phyloP scores from a whole-genome alignment of 257 asterid species.

The Fraxinus americana region DNA sequence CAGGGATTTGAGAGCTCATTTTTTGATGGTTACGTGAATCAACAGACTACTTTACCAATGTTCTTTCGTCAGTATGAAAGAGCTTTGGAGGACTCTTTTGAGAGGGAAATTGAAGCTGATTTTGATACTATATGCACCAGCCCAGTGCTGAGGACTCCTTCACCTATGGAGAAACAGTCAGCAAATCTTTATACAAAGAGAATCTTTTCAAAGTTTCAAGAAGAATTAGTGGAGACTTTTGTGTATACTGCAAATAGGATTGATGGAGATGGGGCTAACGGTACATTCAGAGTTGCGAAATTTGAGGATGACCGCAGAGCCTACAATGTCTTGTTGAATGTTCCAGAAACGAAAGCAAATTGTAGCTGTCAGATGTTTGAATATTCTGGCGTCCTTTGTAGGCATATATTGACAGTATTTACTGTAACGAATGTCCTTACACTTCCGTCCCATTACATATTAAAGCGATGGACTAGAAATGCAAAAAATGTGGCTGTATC shows the following conservation, averaged over 20 bases:
- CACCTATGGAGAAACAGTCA: constrained; percentile 97
- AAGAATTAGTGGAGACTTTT: constrained; percentile 92
- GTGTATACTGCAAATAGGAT: constrained; percentile 88
- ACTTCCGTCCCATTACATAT: constrained; percentile 76
- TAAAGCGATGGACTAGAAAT: constrained; percentile 90
- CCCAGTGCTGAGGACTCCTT: constrained; percentile 81
- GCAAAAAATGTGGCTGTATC: constrained; percentile 56
- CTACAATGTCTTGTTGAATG: constrained; percentile 62
- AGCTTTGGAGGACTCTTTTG: constrained; percentile 76
- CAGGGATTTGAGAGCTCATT: constrained; percentile 64
- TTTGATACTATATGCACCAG: constrained; percentile 69
- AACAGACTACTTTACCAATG: constrained; percentile 81
- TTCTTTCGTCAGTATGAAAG: constrained; percentile 93
- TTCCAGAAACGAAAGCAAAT: constrained; percentile 66
- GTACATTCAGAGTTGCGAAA: constrained; percentile 88
- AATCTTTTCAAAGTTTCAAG: constrained; percentile 79
- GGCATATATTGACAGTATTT: constrained; percentile 91
- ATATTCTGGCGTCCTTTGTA: constrained; percentile 80
- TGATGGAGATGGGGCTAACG: constrained; percentile 61
- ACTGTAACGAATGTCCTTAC: constrained; percentile 92
- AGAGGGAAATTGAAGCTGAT: constrained; percentile 84
- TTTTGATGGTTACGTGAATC: constrained; percentile 84
- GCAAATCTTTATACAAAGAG: constrained; percentile 71
- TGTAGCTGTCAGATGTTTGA: constrained; percentile 95
- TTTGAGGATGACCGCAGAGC: constrained; percentile 78